Conservation (phyloP, 2,329 filamentous ascomycete species). For the Neofusicoccum ribis region DNA sequence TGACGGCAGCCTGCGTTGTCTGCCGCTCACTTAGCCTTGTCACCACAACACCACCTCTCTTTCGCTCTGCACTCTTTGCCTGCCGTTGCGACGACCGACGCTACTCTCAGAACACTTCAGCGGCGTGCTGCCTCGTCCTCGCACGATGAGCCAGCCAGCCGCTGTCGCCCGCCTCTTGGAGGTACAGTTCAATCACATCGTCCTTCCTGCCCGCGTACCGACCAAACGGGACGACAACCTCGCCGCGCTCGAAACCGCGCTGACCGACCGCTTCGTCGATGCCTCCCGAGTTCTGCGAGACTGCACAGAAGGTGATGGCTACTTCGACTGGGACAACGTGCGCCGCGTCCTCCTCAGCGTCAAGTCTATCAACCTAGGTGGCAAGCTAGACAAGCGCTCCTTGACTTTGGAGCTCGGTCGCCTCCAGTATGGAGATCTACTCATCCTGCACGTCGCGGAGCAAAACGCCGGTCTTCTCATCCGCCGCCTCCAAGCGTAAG, state of each 20-base stretch:
- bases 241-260: slow-evolving; percentile 28
- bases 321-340: slow-evolving; percentile 17
- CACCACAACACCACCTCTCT: not conserved
- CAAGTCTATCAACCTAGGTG: slow-evolving; percentile 27
- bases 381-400: slow-evolving; percentile 27
- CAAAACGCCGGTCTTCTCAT: slow-evolving; percentile 54
- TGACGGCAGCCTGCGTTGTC: not conserved
- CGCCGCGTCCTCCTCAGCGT: slow-evolving; percentile 24
- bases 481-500: slow-evolving; percentile 35
- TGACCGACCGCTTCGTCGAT: slow-evolving; percentile 28
- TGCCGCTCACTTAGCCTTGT: not conserved
- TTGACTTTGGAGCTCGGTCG: slow-evolving; percentile 26
- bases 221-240: slow-evolving; percentile 34
- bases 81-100: not conserved
- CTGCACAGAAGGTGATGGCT: not conserved
- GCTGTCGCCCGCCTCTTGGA: slow-evolving; percentile 19
- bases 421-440: slow-evolving; percentile 25
- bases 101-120: not conserved
- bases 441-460: slow-evolving; percentile 48
- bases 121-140: not conserved
- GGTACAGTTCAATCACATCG: slow-evolving; percentile 39
- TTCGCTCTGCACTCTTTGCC: not conserved
- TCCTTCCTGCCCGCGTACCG: slow-evolving; percentile 42
- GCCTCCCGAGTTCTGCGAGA: not conserved
- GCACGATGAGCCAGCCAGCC: not conserved